Base-by-base conservation (phyloP, 2,329 filamentous ascomycete species). In the Metarhizium robertsii region DNA sequence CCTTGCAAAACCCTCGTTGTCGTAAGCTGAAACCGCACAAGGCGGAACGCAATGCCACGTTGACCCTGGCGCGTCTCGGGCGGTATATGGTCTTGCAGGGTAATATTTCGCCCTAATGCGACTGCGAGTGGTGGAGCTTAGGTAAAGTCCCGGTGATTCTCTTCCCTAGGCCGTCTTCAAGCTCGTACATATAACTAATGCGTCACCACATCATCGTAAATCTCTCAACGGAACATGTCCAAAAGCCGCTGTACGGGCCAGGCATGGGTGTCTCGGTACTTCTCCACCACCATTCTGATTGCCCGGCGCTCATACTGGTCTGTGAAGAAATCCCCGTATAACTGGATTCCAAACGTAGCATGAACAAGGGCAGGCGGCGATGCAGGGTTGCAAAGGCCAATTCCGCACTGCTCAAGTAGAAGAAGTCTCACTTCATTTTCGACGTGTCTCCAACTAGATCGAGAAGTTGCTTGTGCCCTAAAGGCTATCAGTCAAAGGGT, bases 301-400 rank as follows among this genome's bases (percentile, higher is more conserved):
- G 71, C 71, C 20, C 62, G 61, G 1, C 70, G 62, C 56, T 73
- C 71, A 49, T 71, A 73, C 10, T 62, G 64, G 53, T 73, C 71
- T 2, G 70, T 73, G 57, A 73, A 73, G 50, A 71, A 73, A 52
- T 73, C 71, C 1, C 71, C 70, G 30, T 73, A 73, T n/a, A 73
- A 56, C 61, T 73, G 69, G 57, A 73, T 72, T 4, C 71, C 69
- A 40, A 73, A 69, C 0, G 68, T 69, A 0, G 71, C 68, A 6
- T 73, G 71, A 2, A 73, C 67, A 2, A 73, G 63, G 1, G 70
- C 70, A 0, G 71, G 71, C 0, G 71, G 69, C 2, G 67, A 73
- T 0, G 61, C 65, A 0, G 70, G 67, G 43, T 73, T 70, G 48
- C 71, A 72, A 11, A 73, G 62, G 3, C 70, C 68, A 13, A 73